phyloP scores from a whole-genome alignment of 495 filamentous ascomycete species.

The Tuber magnatum region DNA sequence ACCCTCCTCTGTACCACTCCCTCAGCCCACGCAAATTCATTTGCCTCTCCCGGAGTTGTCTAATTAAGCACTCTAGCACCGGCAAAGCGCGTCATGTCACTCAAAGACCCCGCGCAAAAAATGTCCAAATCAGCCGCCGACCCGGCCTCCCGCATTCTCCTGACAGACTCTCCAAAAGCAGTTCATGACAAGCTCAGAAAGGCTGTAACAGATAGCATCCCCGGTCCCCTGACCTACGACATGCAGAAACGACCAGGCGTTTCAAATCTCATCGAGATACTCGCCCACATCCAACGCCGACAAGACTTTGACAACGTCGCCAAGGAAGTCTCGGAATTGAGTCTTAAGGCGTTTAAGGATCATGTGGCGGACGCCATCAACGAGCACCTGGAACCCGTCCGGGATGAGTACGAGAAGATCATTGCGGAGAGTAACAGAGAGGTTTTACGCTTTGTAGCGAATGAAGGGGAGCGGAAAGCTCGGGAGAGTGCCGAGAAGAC shows the following conservation, averaged over 20 bases:
- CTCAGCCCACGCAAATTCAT: slow-evolving; percentile 8
- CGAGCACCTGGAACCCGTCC: slow-evolving; percentile 51
- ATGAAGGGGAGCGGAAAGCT: slow-evolving; percentile 57
- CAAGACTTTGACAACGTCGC: slow-evolving; percentile 53
- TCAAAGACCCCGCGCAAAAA: slow-evolving; percentile 65
- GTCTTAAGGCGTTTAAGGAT: slow-evolving; percentile 60
- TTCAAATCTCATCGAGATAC: slow-evolving; percentile 73
- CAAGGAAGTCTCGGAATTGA: slow-evolving; percentile 46
- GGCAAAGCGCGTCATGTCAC: slow-evolving; percentile 79
- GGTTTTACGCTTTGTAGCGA: slow-evolving; percentile 55
- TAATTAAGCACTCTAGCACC: slow-evolving; percentile 48
- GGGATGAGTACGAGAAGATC: slow-evolving; percentile 55
- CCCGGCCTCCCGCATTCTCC: slow-evolving; percentile 64
- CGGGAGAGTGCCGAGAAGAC: slow-evolving; percentile 58
- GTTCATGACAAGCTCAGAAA: slow-evolving; percentile 61
- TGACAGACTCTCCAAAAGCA: slow-evolving; percentile 58
- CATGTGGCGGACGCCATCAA: slow-evolving; percentile 52
- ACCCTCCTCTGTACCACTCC: slow-evolving; percentile 63
- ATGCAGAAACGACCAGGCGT: slow-evolving; percentile 66
- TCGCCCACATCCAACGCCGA: slow-evolving; percentile 56
- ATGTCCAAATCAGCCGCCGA: slow-evolving; percentile 82
- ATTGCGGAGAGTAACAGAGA: slow-evolving; percentile 45
- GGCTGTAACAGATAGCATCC: slow-evolving; percentile 69
- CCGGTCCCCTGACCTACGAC: slow-evolving; percentile 59
- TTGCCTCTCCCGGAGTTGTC: not conserved